phyloP scores from a whole-genome alignment of 192 early-diverging fungal species.

The Funneliformis geosporum region DNA sequence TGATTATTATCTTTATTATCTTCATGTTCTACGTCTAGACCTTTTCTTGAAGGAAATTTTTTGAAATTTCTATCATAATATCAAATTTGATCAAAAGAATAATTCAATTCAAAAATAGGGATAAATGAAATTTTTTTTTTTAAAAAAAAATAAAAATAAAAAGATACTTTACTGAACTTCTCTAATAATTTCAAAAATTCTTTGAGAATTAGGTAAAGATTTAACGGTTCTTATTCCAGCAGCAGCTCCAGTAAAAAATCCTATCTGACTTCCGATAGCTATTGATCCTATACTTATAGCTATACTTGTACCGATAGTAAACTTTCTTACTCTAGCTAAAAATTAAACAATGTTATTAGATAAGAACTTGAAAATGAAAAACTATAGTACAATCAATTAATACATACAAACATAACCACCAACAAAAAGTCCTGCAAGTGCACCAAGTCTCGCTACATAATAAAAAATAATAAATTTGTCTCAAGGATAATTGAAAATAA shows the following conservation, averaged over 20 bases:
- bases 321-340: background rate
- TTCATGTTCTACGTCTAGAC: too few relatives aligned
- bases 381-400: background rate
- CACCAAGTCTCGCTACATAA: background rate
- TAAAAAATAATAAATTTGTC: background rate
- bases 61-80: background rate
- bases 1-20: too few relatives aligned
- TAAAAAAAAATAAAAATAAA: too few relatives aligned
- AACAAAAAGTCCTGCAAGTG: background rate
- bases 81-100: too few relatives aligned
- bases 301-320: background rate
- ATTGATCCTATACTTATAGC: background rate
- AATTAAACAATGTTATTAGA: background rate
- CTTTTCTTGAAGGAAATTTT: background rate
- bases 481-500: background rate
- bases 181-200: background rate
- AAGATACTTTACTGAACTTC: background rate
- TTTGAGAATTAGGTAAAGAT: background rate
- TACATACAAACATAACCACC: background rate
- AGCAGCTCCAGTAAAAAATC: background rate
- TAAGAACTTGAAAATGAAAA: too few relatives aligned
- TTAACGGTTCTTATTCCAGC: background rate
- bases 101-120: too few relatives aligned
- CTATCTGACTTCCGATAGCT: background rate
- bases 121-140: too few relatives aligned